Base-by-base conservation (phyloP, 2,329 filamentous ascomycete genomes). In the Kalmusia sp. region DNA sequence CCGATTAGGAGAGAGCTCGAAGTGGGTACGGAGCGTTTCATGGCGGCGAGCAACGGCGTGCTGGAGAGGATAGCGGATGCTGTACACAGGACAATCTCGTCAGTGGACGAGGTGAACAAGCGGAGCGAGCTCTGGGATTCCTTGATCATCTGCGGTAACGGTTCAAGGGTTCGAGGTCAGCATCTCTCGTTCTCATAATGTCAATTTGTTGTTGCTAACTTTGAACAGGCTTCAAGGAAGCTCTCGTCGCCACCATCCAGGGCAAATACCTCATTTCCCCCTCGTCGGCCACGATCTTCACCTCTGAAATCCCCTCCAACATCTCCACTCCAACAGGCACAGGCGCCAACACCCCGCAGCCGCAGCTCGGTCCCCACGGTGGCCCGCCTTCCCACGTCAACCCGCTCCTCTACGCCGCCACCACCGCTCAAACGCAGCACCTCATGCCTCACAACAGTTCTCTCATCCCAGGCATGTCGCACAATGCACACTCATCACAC, bases 221-320 rank as follows among this genome's bases (percentile, higher is more conserved):
- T 4, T 14, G 11, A 15, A 8, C 31, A 79, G 92, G 95, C 4
- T 93, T 99, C 73, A 93, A 90, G 62, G 92, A 97, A 65, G 91
- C 93, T 62, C 87, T 99, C 41, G 74, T 98, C 31, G 84, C 89
- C 64, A 92, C 87, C 0, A 84, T 99, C 30, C 85, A 85, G 31
- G 84, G 88, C 43, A 92, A 93, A 60, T 95, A 96, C 73, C 84
- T 97, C 49, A 87, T 99, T 62, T 96, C 93, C 2, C 95, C 95
- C 0, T 93, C 89, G 24, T 93, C 92, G 1, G 92, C 92, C 45
- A 97, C 93, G 35, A 98, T 98, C 68, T 98, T 98, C 81, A 96
- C 93, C 30, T 96, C 92, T 19, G 95, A 99, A 75, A 87, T 98
- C 31, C 95, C 95, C 6, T 97, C 92, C 7, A 93, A 95, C 76